Evolutionary conservation across 1,139 yeast genomes (phyloP).

Genomic region (Candida anutae): DNA sequence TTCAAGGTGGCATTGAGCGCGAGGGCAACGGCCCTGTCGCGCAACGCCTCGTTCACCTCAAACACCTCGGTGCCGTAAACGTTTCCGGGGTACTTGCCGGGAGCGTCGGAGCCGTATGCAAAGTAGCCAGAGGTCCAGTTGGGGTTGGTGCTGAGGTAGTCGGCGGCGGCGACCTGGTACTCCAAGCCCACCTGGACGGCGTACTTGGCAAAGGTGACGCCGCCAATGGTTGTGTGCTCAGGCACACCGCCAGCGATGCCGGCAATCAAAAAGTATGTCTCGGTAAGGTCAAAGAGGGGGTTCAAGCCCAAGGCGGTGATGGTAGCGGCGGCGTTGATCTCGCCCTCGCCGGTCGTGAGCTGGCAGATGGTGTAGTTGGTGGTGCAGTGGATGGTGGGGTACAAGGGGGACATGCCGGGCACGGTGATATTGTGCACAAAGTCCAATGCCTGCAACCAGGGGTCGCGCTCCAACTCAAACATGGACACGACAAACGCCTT

Average conservation of each 20-base stretch:
- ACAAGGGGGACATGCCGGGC: slow-evolving; percentile 60
- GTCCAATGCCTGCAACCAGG: slow-evolving; percentile 43
- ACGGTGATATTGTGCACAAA: slow-evolving; percentile 41
- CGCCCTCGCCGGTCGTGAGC: slow-evolving; percentile 63
- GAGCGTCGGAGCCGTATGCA: slow-evolving; percentile 46
- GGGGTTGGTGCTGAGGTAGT: slow-evolving; percentile 39
- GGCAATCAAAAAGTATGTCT: slow-evolving; percentile 55
- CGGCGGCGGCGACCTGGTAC: slow-evolving; percentile 43
- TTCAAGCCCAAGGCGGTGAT: slow-evolving; percentile 46
- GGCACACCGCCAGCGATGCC: slow-evolving; percentile 69
- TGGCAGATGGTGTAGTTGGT: slow-evolving; percentile 49
- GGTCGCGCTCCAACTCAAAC: slow-evolving; percentile 48
- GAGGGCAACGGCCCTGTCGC: slow-evolving; percentile 50
- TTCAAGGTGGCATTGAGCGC: slow-evolving; percentile 38
- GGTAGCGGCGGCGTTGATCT: slow-evolving; percentile 59
- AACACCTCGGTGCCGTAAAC: slow-evolving; percentile 63
- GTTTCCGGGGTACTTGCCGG: slow-evolving; percentile 44
- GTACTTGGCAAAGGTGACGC: slow-evolving; percentile 53
- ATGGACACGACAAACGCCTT: slow-evolving; percentile 49
- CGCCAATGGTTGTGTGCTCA: slow-evolving; percentile 37
- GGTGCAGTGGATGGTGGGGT: slow-evolving; percentile 50
- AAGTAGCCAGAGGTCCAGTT: slow-evolving; percentile 59
- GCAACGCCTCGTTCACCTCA: slow-evolving; percentile 50
- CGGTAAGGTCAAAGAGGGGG: slow-evolving; percentile 49
- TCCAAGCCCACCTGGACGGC: slow-evolving; percentile 59